phyloP scores from a whole-genome alignment of 768 basidiomycete species.

The Rickenella mellea region DNA sequence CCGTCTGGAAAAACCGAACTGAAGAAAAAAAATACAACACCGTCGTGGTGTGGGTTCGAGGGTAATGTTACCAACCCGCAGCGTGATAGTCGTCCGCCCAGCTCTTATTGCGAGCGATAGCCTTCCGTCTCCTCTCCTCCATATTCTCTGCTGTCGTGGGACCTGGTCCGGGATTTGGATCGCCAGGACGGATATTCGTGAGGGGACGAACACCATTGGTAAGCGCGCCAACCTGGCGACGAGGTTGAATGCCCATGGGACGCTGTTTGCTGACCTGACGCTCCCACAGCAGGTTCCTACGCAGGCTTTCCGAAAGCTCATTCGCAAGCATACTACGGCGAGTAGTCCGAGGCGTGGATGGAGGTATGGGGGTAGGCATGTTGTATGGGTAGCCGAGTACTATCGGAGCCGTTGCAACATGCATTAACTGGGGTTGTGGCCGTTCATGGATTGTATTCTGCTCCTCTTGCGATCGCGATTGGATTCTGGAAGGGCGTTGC shows the following conservation, averaged over 20 bases:
- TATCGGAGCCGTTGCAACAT: conserved; percentile 40
- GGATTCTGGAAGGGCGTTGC: neutral
- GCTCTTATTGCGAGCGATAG: conserved; percentile 53
- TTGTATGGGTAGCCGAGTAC: conserved; percentile 63
- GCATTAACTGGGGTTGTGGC: conserved; percentile 15
- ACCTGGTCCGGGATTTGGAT: neutral
- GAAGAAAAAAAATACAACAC: no score
- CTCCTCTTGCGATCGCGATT: conserved; percentile 12
- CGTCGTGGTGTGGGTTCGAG: no score
- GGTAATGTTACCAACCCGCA: conserved; percentile 63
- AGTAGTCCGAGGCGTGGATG: conserved; percentile 80
- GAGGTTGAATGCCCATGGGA: neutral
- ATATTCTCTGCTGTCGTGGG: neutral
- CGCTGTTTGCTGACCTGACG: conserved; percentile 11
- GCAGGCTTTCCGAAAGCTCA: conserved; percentile 77
- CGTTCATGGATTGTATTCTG: neutral
- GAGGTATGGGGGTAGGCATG: conserved; percentile 51
- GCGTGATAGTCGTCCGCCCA: conserved; percentile 63
- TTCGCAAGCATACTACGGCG: conserved; percentile 75
- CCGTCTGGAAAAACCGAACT: no score
- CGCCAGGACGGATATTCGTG: neutral
- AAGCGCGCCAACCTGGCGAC: no score
- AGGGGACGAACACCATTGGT: neutral
- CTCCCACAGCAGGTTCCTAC: conserved; percentile 74
- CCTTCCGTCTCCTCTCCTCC: conserved; percentile 13